Evolutionary conservation across 768 basidiomycete species (phyloP).

Genomic region (Boletus coccyginus): DNA sequence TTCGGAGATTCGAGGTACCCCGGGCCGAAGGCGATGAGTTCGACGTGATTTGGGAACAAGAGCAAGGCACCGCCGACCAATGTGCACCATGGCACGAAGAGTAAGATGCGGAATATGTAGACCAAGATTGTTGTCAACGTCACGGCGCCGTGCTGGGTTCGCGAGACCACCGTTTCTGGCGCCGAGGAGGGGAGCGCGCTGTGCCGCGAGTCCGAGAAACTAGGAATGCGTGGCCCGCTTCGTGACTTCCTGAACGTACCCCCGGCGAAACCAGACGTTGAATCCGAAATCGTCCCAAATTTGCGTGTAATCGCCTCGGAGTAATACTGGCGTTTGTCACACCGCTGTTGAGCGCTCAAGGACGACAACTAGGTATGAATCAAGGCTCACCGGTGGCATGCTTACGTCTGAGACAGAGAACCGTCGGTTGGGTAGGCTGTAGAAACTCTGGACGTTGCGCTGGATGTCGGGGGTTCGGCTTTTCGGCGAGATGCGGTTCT

Average conservation of each 20-base stretch:
- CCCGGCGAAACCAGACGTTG: slow-evolving; percentile 8
- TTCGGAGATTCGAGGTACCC: slow-evolving; percentile 29
- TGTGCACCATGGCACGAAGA: no score
- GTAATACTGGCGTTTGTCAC: no score
- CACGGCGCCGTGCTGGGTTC: no score
- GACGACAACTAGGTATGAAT: no score
- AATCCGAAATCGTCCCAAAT: background rate
- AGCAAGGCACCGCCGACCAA: no score
- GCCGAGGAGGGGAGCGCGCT: background rate
- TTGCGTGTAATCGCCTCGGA: no score
- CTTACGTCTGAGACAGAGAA: slow-evolving; percentile 22
- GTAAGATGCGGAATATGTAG: no score
- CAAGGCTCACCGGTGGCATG: no score
- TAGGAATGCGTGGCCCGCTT: slow-evolving; percentile 12
- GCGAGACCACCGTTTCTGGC: background rate
- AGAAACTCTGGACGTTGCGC: slow-evolving; percentile 17
- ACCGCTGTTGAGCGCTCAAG: no score
- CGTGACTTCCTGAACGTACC: slow-evolving; percentile 7
- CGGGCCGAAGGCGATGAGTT: background rate
- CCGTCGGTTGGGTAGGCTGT: slow-evolving; percentile 29
- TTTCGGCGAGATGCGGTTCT: no score
- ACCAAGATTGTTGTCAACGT: no score
- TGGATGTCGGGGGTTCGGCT: background rate
- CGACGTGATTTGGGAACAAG: no score
- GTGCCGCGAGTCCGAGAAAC: background rate